These are phyloP conservation scores for Ceratobasidium sp. DNA, from an alignment of 1,284 basidiomycete genomes.

Conservation along the genomic window DNA sequence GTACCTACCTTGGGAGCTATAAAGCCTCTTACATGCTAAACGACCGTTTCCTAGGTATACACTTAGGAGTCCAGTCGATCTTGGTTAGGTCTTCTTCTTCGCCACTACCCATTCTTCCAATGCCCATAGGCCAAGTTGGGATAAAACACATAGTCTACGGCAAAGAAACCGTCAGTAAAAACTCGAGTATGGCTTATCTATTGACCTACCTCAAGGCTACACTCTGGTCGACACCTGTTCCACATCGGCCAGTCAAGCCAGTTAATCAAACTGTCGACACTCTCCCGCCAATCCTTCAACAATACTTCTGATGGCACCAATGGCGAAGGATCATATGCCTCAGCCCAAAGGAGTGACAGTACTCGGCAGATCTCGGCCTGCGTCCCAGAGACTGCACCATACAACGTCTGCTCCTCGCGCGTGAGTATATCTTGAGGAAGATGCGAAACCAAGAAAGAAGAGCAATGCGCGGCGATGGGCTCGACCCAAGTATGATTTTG, in stretches of 20 bases:
- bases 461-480: slow-evolving; percentile 26
- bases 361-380: slow-evolving; percentile 27
- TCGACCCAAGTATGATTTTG: slow-evolving; percentile 15
- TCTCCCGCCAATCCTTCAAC: background rate
- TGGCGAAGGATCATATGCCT: slow-evolving; percentile 32
- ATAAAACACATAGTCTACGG: slow-evolving; percentile 30
- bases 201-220: slow-evolving; percentile 27
- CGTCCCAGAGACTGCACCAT: slow-evolving; percentile 9
- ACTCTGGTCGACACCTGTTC: slow-evolving; percentile 29
- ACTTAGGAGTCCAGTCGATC: slow-evolving; percentile 39
- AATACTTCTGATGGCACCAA: background rate
- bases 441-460: slow-evolving; percentile 30
- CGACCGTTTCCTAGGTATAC: background rate
- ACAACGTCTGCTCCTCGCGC: slow-evolving; percentile 29
- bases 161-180: background rate
- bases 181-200: too few relatives aligned
- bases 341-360: slow-evolving; percentile 29
- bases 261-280: slow-evolving; percentile 9
- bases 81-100: slow-evolving; percentile 24
- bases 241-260: slow-evolving; percentile 40
- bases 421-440: slow-evolving; percentile 17
- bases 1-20: background rate
- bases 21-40: background rate
- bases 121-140: slow-evolving; percentile 31
- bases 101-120: slow-evolving; percentile 3